A percentile compares a stretch with the other conserved stretches of the same genome.
These are phyloP conservation scores for Epichloe hybrida DNA, from an alignment of 2,329 filamentous ascomycete genomes.

Conservation along the genomic window DNA sequence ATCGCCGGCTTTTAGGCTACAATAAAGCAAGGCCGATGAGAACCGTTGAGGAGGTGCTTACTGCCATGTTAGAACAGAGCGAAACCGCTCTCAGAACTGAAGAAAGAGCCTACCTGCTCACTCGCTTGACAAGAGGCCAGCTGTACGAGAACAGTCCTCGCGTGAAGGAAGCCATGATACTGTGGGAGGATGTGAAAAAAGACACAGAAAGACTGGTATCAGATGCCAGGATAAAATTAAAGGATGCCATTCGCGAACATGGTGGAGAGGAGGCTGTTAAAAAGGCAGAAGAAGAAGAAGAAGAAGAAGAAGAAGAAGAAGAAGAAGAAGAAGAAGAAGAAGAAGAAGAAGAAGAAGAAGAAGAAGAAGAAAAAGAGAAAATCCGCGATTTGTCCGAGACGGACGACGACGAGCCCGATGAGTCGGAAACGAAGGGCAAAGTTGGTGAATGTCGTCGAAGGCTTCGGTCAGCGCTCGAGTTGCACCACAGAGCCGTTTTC, in stretches of 20 bases:
- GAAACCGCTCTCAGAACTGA: conserved; percentile 53
- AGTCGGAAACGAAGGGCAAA: conserved; percentile 22
- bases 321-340: conserved; percentile 2
- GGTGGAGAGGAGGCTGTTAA: conserved; percentile 1
- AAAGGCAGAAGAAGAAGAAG: conserved; percentile 3
- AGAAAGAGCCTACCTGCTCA: conserved; percentile 51
- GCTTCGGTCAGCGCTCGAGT: conserved; percentile 59
- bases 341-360: conserved; percentile 2
- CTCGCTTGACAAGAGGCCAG: conserved; percentile 58
- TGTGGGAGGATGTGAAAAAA: conserved; percentile 48
- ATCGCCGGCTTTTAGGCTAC: conserved; percentile 48
- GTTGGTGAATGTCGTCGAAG: conserved; percentile 46
- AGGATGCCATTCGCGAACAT: conserved; percentile 29
- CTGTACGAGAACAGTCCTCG: conserved; percentile 62
- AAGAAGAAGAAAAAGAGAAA: conserved; percentile 1
- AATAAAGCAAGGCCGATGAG: conserved; percentile 53
- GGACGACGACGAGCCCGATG: conserved; percentile 23
- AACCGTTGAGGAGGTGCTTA: conserved; percentile 75
- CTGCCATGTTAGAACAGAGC: conserved; percentile 82
- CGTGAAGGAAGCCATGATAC: conserved; percentile 50
- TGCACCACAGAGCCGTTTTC: conserved; percentile 72
- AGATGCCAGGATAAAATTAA: conserved; percentile 51
- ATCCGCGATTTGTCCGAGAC: conserved; percentile 16
- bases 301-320: conserved; percentile 3
- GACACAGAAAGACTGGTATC: conserved; percentile 40